A percentile compares a stretch with the other conserved stretches of the same genome.
Conservation (phyloP, 768 basidiomycete species). For the Lentinula aciculospora region DNA sequence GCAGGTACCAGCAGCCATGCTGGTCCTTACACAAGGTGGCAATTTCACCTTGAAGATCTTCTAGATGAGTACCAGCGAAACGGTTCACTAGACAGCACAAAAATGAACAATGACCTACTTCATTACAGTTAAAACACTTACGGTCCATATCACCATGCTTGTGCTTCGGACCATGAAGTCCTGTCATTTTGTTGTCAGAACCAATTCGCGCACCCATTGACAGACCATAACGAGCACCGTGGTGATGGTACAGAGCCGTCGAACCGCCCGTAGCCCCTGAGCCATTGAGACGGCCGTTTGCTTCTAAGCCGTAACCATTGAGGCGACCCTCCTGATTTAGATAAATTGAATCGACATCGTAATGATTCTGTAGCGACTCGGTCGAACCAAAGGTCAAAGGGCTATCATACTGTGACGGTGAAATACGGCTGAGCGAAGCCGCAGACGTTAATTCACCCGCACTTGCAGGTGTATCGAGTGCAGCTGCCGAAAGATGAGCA, state of each 20-base stretch:
- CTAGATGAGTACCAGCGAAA: slow-evolving; percentile 91
- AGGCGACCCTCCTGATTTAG: no score
- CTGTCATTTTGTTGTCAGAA: slow-evolving; percentile 95
- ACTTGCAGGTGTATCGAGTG: no score
- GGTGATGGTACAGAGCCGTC: slow-evolving; percentile 73
- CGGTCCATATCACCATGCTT: slow-evolving; percentile 92
- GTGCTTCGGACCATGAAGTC: slow-evolving; percentile 88
- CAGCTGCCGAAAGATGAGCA: no score
- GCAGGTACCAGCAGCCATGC: slow-evolving; percentile 96
- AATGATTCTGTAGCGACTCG: no score
- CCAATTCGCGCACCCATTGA: no score
- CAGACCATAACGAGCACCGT: slow-evolving; percentile 71
- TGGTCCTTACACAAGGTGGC: slow-evolving; percentile 95
- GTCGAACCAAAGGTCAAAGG: no score
- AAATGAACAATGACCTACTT: slow-evolving; percentile 17
- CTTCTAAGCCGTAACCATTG: slow-evolving; percentile 46
- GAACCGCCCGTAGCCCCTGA: slow-evolving; percentile 45
- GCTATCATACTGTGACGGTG: no score
- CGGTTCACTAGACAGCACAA: slow-evolving; percentile 70
- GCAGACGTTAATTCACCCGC: no score
- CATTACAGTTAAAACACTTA: no score
- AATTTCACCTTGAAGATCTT: slow-evolving; percentile 95
- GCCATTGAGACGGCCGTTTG: slow-evolving; percentile 48
- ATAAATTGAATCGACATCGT: slow-evolving; percentile 53
- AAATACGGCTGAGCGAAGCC: no score